Base-by-base conservation (phyloP, 2,329 filamentous ascomycete genomes). In the Ceratocystis eucalypticola region DNA sequence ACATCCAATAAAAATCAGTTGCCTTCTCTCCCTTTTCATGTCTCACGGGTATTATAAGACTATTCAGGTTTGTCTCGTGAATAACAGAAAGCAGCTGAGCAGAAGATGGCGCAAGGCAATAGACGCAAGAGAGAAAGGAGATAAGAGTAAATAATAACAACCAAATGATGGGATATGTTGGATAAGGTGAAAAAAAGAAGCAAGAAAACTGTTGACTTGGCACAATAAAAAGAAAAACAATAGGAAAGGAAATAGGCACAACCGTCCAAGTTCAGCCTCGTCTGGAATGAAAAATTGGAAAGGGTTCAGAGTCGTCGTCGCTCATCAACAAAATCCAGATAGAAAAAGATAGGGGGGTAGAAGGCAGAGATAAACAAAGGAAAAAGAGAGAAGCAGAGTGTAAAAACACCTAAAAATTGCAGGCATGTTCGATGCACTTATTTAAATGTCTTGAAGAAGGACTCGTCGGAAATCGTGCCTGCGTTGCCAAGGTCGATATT, bases 401-500 rank as follows among this genome's bases (percentile, higher is more conserved):
- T 17, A 5, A 28, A 25, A n/a, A 28, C 22, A 46, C 37, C 12
- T 65, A 37, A 4, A n/a, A 22, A 41, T 37, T 30, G 44, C 41
- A 37, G 50, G 22, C 17, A n/a, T 33, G 20, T n/a, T 62, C 15
- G 10, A 7, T 45, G 22, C 61, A 37, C 50, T 75, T 77, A 84
- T 71, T 82, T 82, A 72, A 85, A 84, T 69, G 80, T 77, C 72
- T 83, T 84, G 73, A 85, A 85, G 44, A 85, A 74, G 69, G 84
- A 81, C 67, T 75, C 74, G 63, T 81, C 81, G 44, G 67, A 68
- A 41, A 82, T 74, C 66, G 75, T 75, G 55, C 75, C 77, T 5
- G 77, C 76, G 53, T 82, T 77, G 61, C 73, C 71, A 28, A 77
- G 74, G 61, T 79, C 78, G 62, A 80, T 71, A 71, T 78, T 79